Evolutionary conservation across 768 basidiomycete genomes (phyloP).

Genomic region (Brasilioporus rufonigricans): DNA sequence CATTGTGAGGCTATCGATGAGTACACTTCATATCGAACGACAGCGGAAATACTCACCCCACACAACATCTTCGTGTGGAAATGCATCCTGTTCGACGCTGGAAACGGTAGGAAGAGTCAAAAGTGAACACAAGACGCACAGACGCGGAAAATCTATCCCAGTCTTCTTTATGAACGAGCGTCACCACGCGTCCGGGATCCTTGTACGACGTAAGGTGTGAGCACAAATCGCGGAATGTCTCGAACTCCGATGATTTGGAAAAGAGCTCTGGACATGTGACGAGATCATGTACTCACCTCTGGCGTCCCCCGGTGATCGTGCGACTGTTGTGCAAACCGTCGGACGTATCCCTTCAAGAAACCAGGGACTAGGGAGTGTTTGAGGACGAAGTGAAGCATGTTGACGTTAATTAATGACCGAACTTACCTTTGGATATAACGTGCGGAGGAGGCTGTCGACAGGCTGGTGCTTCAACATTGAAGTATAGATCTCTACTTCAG

Average conservation of each 20-base stretch:
- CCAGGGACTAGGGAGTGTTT: constrained; percentile 53
- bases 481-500: too few species aligned
- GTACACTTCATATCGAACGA: neutral
- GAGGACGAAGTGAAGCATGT: neutral
- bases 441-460: constrained; percentile 74
- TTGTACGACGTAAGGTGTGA: constrained; percentile 22
- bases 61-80: constrained; percentile 31
- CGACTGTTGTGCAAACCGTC: constrained; percentile 87
- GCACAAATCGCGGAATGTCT: neutral
- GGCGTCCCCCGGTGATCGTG: constrained; percentile 93
- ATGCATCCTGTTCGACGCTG: constrained; percentile 23
- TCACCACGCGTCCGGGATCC: constrained; percentile 89
- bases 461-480: neutral
- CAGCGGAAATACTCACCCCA: constrained; percentile 64
- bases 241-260: too few species aligned
- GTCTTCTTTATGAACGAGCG: constrained; percentile 82
- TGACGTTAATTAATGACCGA: too few species aligned
- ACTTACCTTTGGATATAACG: constrained; percentile 59
- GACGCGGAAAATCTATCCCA: constrained; percentile 77
- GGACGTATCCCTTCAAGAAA: constrained; percentile 86
- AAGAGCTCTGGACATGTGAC: neutral
- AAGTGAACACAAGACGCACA: constrained; percentile 37
- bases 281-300: constrained; percentile 45
- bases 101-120: neutral
- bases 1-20: neutral